Evolutionary conservation across 129 eudicot genomes (phyloP), one percentile per base, ranked within the genome.

Genomic region (Flaveria sonorensis): DNA sequence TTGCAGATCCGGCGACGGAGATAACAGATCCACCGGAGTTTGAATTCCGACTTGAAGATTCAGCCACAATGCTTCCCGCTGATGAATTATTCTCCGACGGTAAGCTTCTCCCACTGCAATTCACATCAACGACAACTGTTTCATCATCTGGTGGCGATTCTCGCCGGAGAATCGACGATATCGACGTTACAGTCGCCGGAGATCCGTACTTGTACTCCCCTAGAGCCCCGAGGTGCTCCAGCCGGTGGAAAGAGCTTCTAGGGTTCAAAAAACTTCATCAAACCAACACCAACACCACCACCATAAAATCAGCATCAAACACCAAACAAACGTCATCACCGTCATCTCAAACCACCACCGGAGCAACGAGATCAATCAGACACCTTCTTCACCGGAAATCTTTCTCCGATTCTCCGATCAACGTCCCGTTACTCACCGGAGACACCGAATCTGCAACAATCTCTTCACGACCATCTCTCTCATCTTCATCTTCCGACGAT

Each of bases 161-260:
- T 46, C 73, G 73, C 62, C 87, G 85, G 76, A 81, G 71, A 47
- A 28, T 14, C 9, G 85, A 79, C 62, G 65, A 83, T 30, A 30
- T 30, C 36, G 36, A 5, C 3, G 36, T 3, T 6, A 70, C 74
- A 3, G 10, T 47, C 39, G 77, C 71, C 11, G 71, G 72, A 3
- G 90, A 92, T 78, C 89, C 94, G 47, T 85, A 82, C 60, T 18
- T 90, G 73, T 89, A 84, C 46, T 90, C 97, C 0, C 98, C 98
- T 1, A 89, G 92, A 36, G 98, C 98, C 2, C 98, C 97, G 26
- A 79, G 93, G 46, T 90, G 98, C 83, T 93, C 98, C 32, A 87
- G 92, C 72, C 69, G 96, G 6, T 93, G 97, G 98, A 93, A 72
- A 53, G 96, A 93, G 89, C 84, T 90, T 71, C 69, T 90, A 68